Base-by-base conservation (phyloP, 2,329 filamentous ascomycete genomes). In the Talaromyces sp. region DNA sequence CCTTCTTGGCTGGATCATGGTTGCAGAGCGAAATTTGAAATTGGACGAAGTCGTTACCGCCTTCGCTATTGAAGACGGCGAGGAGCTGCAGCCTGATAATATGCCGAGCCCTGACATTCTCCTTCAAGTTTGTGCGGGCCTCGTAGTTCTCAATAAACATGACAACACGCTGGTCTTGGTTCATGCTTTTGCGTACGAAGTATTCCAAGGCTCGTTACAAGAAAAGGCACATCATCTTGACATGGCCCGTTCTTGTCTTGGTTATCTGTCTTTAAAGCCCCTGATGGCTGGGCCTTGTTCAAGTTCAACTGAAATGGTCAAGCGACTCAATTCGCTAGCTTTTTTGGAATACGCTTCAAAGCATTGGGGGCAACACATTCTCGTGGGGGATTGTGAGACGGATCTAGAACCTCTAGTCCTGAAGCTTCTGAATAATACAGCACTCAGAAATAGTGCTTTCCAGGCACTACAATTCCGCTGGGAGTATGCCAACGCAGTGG, bases 131-230 rank as follows among this genome's bases (percentile, higher is more conserved):
- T 62, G 60, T 46, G 33, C 52, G 3, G 60, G 60, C 14, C 60
- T 62, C 14, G 60, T 62, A 28, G 40, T 58, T 5, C 60, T 62
- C 35, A 54, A 62, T 46, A 31, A 42, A 28, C 31, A 57, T 33
- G 60, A 62, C 35, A 40, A 57, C 14, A 62, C 60, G 3, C n/a
- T 62, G 39, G 52, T 50, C 16, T 23, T 62, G 60, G 48, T 57
- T 14, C 60, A 62, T 54, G 52, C 40, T 31, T 57, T 54, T 57
- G 60, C 50, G n/a, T 44, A 62, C 31, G 48, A 62, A 39, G 33
- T 37, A 12, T n/a, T 50, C 23, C 23, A 31, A 9, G 6, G 9
- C 28, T 28, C 46, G 23, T 25, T 50, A 23, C 46, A 23, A 1
- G 5, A 50, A 28, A 50, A 50, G 25, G 46, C 28, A 50, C 16